A percentile compares a stretch with the other conserved stretches of the same genome.
phyloP scores from a whole-genome alignment of 495 filamentous ascomycete genomes.

The Hypoxylon rickii region DNA sequence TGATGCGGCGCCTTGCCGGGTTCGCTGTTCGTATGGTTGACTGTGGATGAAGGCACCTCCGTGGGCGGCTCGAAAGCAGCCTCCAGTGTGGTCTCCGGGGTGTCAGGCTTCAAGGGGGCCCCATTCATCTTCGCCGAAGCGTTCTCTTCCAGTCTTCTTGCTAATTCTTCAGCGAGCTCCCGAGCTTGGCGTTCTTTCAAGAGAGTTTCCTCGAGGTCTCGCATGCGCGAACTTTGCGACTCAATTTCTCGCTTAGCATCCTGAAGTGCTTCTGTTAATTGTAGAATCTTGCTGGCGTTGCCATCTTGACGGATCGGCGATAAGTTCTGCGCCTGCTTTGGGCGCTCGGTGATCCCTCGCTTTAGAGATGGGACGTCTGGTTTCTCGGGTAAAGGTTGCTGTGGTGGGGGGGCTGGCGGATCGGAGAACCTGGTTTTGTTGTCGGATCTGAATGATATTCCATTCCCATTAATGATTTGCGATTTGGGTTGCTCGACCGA shows the following conservation, averaged over 20 bases:
- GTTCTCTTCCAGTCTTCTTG: constrained; percentile 67
- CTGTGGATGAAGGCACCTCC: constrained; percentile 33
- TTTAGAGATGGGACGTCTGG: constrained; percentile 74
- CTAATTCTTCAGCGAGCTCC: constrained; percentile 79
- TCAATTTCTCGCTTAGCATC: constrained; percentile 83
- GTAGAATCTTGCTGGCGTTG: constrained; percentile 71
- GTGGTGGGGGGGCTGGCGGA: constrained; percentile 87
- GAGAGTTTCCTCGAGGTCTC: constrained; percentile 79
- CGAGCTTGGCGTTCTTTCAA: constrained; percentile 79
- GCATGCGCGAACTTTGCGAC: constrained; percentile 73
- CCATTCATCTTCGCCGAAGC: constrained; percentile 44
- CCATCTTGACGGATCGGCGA: constrained; percentile 69
- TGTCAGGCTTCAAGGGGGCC: constrained; percentile 31
- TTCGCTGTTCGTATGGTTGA: constrained; percentile 17
- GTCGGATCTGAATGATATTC: constrained; percentile 55
- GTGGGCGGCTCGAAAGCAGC: constrained; percentile 46
- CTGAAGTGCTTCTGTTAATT: constrained; percentile 79
- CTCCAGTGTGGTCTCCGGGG: constrained; percentile 42
- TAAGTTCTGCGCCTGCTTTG: constrained; percentile 57
- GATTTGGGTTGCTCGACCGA: constrained; percentile 48
- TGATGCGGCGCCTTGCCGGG: constrained; percentile 44
- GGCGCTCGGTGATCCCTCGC: constrained; percentile 74
- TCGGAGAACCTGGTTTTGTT: constrained; percentile 79
- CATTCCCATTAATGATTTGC: constrained; percentile 47
- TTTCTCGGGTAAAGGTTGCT: constrained; percentile 89